Evolutionary conservation across 768 basidiomycete species (phyloP).

Genomic region (Termitomyces sp.): DNA sequence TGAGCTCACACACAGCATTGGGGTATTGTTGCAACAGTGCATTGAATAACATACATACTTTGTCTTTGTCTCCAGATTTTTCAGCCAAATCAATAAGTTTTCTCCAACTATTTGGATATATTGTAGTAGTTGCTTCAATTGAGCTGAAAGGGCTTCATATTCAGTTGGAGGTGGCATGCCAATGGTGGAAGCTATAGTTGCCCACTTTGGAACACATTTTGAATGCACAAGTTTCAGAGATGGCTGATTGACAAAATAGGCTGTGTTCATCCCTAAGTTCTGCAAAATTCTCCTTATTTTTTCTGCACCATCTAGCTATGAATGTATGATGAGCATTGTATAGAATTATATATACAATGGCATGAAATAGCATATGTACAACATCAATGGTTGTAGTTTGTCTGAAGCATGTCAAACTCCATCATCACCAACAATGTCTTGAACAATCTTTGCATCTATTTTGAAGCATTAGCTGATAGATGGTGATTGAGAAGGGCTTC

Average conservation of each 20-base stretch:
- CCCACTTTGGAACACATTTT: no score
- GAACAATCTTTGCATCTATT: conserved; percentile 19
- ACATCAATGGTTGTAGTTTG: no score
- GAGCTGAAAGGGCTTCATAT: conserved; percentile 59
- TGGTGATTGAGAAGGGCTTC: neutral
- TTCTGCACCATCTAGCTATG: no score
- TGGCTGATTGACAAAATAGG: no score
- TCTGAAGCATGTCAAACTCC: no score
- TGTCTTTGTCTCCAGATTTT: conserved; percentile 69
- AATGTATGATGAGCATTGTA: no score
- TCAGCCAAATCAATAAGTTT: conserved; percentile 76
- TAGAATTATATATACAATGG: no score
- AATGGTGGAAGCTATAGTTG: no score
- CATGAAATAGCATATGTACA: no score
- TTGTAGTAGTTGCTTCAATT: conserved; percentile 63
- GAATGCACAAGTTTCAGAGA: no score
- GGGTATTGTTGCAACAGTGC: conserved; percentile 82
- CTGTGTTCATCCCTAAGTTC: no score
- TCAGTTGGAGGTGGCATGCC: conserved; percentile 56
- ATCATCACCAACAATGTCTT: conserved; percentile 23
- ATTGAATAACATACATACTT: conserved; percentile 79
- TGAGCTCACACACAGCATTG: conserved; percentile 70
- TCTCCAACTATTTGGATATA: conserved; percentile 80
- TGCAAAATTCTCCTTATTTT: no score
- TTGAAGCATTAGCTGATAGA: neutral